Evolutionary conservation across 371 early-diverging fungal genomes (phyloP), one percentile per base, ranked within the genome.

Genomic region (Rhizopus delemar): DNA sequence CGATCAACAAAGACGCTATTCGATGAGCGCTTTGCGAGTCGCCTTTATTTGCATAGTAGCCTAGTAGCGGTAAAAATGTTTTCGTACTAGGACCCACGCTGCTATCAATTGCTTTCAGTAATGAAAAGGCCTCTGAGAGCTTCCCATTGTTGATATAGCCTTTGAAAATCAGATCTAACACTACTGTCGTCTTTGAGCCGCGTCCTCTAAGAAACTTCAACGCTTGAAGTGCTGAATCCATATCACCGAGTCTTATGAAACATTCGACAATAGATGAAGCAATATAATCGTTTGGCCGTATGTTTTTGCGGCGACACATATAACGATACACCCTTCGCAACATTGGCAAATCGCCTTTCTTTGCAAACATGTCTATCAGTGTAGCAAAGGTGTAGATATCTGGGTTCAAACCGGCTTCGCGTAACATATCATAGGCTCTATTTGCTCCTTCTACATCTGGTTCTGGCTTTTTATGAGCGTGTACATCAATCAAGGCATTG

Each of bases 401-500:
- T 0, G 80, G 75, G 7, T 56, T 15, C 5, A 71, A 29, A 0
- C 71, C 73, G 3, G 51, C 57, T 35, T 74, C 77, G 5, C 56
- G 51, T 53, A 80, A 31, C 38, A 59, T 63, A 2, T 64, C 32
- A 35, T 73, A 76, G 35, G 66, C 57, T 34, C 66, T 53, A 22
- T 34, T 61, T 0, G 71, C 77, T 11, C 71, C 73, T 16, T 55
- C 55, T 5, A 74, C 12, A 50, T 77, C 75, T 5, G 80, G 68
- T 28, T 57, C 49, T 1, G 80, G 80, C 22, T 50, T 59, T 45
- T 70, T 59, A 51, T 78, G 74, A 8, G 74, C 81, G 48, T 78
- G 67, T 3, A 80, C 72, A 54, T 80, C 78, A n/a, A 83, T 78
- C 15, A 83, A 38, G 3, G 73, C 73, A 62, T 79, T 81, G 48